Percentiles rank a stretch among this genome's conserved stretches.
These are phyloP conservation scores for Benincasa hispida DNA, from an alignment of 306 rosid genomes.

Conservation along the genomic window DNA sequence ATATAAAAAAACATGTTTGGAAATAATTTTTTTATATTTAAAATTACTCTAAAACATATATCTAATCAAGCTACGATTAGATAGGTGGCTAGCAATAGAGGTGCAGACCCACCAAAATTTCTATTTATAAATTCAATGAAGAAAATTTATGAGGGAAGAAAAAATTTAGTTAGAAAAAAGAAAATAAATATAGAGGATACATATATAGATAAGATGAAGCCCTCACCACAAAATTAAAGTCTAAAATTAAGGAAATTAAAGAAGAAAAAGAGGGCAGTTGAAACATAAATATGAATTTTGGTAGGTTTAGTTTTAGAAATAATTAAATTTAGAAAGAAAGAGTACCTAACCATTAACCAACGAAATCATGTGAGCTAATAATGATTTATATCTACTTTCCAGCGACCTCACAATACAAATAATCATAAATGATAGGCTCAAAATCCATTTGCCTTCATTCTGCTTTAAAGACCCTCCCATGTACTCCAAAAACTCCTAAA, in stretches of 20 bases:
- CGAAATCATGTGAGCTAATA: neutral
- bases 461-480: neutral
- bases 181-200: no score
- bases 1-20: no score
- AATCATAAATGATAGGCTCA: neutral
- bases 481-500: neutral
- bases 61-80: no score
- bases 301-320: neutral
- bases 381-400: neutral
- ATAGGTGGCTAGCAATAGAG: no score
- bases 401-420: neutral
- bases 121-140: no score
- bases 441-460: neutral
- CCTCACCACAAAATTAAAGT: neutral
- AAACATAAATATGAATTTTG: neutral
- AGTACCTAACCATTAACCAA: neutral
- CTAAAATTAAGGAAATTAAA: no score
- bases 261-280: neutral
- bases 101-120: no score
- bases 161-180: no score
- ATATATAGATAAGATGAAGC: neutral
- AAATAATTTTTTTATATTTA: no score
- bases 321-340: neutral
- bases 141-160: no score
- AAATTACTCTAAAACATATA: no score